Evolutionary conservation across 2,329 filamentous ascomycete genomes (phyloP).

Genomic region (Fusarium nelsonii): DNA sequence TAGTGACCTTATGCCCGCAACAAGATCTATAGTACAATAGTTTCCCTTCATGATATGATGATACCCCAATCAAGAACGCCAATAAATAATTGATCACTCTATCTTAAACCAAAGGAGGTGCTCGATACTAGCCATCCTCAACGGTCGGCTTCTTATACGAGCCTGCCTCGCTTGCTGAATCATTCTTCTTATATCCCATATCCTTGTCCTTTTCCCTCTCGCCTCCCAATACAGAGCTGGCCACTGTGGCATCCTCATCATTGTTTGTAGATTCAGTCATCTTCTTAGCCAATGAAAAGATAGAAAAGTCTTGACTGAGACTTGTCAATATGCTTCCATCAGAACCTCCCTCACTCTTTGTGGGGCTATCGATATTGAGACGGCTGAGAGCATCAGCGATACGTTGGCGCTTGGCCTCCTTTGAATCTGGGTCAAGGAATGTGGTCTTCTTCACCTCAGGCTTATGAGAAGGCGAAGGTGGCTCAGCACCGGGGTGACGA

Average conservation of each 20-base stretch:
- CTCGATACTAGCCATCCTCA: conserved; percentile 31
- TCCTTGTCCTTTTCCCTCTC: conserved; percentile 25
- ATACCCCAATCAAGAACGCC: conserved; percentile 28
- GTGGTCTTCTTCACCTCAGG: conserved; percentile 19
- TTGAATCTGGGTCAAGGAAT: conserved; percentile 23
- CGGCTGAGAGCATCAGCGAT: conserved; percentile 42
- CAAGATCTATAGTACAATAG: conserved; percentile 13
- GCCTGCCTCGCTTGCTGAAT: conserved; percentile 32
- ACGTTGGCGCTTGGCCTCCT: conserved; percentile 34
- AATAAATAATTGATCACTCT: neutral
- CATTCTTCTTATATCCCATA: conserved; percentile 13
- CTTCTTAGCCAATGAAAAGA: conserved; percentile 43
- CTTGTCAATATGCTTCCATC: conserved; percentile 39
- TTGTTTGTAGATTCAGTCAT: conserved; percentile 31
- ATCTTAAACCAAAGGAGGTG: neutral
- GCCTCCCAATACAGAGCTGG: conserved; percentile 41
- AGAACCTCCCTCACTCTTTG: conserved; percentile 22
- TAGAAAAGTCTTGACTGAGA: conserved; percentile 43
- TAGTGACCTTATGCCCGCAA: neutral
- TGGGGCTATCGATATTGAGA: conserved; percentile 32
- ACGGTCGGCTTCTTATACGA: conserved; percentile 46
- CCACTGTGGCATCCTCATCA: conserved; percentile 40
- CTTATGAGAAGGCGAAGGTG: conserved; percentile 10
- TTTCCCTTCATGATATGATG: conserved; percentile 6
- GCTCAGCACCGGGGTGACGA: conserved; percentile 33